Evolutionary conservation across 139 green algal genomes (phyloP).

Genomic region (Micractinium sp.): DNA sequence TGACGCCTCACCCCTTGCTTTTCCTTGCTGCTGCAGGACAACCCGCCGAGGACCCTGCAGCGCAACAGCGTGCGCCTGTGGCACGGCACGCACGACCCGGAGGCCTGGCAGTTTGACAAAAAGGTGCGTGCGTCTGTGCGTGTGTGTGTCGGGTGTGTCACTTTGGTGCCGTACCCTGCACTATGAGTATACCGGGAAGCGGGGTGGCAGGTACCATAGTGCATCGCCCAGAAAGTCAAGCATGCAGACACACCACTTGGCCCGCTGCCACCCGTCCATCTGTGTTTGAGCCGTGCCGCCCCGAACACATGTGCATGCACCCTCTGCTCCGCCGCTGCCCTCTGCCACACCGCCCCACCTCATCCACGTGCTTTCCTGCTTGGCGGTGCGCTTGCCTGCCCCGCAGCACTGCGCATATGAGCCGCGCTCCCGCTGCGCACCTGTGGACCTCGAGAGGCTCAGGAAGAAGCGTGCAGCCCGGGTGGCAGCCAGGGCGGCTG

Average conservation of each 20-base stretch:
- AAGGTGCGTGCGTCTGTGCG: not conserved
- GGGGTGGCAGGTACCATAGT: no score
- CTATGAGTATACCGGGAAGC: no score
- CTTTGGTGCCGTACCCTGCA: no score
- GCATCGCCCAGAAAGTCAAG: no score
- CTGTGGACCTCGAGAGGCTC: not conserved
- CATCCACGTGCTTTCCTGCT: not conserved
- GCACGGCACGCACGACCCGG: not conserved
- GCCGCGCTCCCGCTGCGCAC: conserved; percentile 8
- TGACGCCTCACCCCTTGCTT: not conserved
- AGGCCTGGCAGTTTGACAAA: conserved; percentile 14
- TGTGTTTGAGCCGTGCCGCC: no score
- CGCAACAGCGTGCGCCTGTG: conserved; percentile 14
- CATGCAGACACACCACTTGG: no score
- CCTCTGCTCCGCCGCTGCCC: not conserved
- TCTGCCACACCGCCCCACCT: no score
- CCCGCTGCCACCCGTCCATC: no score
- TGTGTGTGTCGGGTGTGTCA: no score
- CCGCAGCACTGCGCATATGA: not conserved
- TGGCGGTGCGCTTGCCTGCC: not conserved
- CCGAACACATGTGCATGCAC: no score
- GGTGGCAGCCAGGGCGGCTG: not conserved
- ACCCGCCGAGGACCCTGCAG: not conserved
- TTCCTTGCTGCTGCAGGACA: not conserved
- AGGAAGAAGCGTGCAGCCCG: not conserved